Evolutionary conservation across 495 filamentous ascomycete genomes (phyloP), one percentile per base, ranked within the genome.

Genomic region (Podospora sp.): DNA sequence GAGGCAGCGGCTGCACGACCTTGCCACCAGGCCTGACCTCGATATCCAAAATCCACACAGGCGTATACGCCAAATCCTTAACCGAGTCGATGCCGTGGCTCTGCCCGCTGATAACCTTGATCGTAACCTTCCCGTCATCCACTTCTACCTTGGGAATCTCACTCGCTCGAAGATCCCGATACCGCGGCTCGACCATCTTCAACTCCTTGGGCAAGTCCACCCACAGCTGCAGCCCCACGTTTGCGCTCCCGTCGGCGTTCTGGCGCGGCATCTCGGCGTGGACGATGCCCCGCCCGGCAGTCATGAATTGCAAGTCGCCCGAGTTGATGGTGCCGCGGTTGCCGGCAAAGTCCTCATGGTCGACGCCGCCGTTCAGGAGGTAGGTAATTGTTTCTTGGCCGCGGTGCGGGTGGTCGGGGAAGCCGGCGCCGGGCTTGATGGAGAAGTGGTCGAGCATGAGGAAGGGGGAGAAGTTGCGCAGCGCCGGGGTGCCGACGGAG

Each of bases 241-340:
- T 97, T 55, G 90, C 82, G 55, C 80, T 85, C 6, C 92, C 94
- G 74, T 96, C 91, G 2, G 77, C 67, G 69, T 92, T 92, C 75
- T 92, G 89, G 53, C 88, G 84, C 21, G 94, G 94, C 94, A 98
- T 98, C 81, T 98, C 94, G 11, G 95, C 92, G 74, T 98, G 94
- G 85, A 98, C 90, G 73, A 97, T 97, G 6, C 94, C 94, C 5
- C 86, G 81, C 0, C 94, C 94, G 4, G 94, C 94, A 0, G 94
- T 97, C 94, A 98, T 98, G 86, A 98, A 98, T 75, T 98, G 94
- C 51, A 98, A 77, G 65, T 96, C 95, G 2, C 94, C 94, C 0
- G 89, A 77, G 60, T 90, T 85, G 68, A 99, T 94, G 6, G 91
- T 94, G 58, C 94, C 95, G 40, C 84, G 85, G 80, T 96, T 90